A percentile compares a stretch with the other conserved stretches of the same genome.
These are phyloP conservation scores for Pythium sp. DNA, from an alignment of 352 stramenopile genomes.

Conservation along the genomic window DNA sequence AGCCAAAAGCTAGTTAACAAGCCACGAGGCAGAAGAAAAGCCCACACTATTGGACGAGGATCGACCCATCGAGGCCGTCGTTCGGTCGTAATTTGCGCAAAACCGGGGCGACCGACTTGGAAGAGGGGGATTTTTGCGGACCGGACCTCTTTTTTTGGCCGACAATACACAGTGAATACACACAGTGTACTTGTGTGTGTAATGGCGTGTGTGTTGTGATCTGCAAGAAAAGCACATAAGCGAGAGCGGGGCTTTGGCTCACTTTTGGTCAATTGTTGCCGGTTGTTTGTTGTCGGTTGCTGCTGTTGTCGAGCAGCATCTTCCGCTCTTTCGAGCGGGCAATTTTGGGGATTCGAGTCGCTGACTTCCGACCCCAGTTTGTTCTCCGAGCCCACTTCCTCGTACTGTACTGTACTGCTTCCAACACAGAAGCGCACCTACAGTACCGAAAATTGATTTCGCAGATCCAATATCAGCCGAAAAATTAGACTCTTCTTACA, in stretches of 20 bases:
- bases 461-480: not conserved
- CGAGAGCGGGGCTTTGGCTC: not conserved
- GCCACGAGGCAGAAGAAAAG: not conserved
- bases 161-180: not conserved
- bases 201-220: not conserved
- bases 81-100: not conserved
- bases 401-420: not conserved
- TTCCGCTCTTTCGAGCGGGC: constrained; percentile 2
- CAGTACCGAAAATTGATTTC: not conserved
- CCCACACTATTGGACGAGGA: not conserved
- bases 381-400: not conserved
- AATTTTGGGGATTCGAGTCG: not conserved
- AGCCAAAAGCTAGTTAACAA: not conserved
- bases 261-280: not conserved
- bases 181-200: not conserved
- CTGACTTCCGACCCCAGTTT: not conserved
- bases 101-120: constrained; percentile 1
- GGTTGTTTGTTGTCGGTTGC: not conserved
- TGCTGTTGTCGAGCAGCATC: not conserved
- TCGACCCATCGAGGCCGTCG: constrained; percentile 12
- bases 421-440: not conserved
- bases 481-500: not conserved
- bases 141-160: constrained; percentile 2
- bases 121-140: not conserved
- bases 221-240: not conserved